Evolutionary conservation across 1,284 basidiomycete genomes (phyloP).

Genomic region (Melampsora larici-populina): DNA sequence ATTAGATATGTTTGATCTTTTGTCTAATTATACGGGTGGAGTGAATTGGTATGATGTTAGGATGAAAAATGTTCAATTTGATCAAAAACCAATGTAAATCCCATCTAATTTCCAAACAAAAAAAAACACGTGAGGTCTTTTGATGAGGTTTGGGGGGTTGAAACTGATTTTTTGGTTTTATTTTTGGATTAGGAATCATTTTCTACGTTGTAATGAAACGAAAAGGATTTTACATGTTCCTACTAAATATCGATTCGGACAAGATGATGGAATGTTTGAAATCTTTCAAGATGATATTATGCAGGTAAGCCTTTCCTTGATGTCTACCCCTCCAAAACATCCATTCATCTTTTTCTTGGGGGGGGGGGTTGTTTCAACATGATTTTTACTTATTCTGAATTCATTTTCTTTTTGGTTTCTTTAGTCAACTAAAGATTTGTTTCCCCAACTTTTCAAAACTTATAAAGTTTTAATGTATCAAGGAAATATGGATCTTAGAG

Average conservation of each 20-base stretch:
- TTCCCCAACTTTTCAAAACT: background rate
- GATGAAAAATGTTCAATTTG: background rate
- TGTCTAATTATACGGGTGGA: slow-evolving; percentile 1
- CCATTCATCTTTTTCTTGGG: background rate
- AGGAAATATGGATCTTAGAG: slow-evolving; percentile 21
- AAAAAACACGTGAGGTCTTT: too few species aligned
- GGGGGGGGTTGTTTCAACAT: too few species aligned
- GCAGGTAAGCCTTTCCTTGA: slow-evolving; percentile 3
- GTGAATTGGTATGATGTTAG: slow-evolving; percentile 15
- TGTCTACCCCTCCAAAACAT: background rate
- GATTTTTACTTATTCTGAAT: too few species aligned
- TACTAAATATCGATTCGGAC: background rate
- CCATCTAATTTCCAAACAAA: too few species aligned
- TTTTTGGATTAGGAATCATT: slow-evolving; percentile 18
- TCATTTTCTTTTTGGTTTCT: background rate
- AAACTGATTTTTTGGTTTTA: background rate
- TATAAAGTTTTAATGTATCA: slow-evolving; percentile 19
- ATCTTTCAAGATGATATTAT: slow-evolving; percentile 16
- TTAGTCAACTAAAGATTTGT: slow-evolving; percentile 24
- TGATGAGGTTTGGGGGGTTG: too few species aligned
- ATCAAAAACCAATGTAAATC: slow-evolving; percentile 12
- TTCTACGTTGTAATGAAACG: slow-evolving; percentile 4
- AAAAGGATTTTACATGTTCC: slow-evolving; percentile 1
- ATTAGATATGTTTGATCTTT: background rate
- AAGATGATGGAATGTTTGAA: background rate